These are phyloP conservation scores for Luzula sylvatica DNA, from an alignment of 176 grass and related monocot species.

Conservation along the genomic window DNA sequence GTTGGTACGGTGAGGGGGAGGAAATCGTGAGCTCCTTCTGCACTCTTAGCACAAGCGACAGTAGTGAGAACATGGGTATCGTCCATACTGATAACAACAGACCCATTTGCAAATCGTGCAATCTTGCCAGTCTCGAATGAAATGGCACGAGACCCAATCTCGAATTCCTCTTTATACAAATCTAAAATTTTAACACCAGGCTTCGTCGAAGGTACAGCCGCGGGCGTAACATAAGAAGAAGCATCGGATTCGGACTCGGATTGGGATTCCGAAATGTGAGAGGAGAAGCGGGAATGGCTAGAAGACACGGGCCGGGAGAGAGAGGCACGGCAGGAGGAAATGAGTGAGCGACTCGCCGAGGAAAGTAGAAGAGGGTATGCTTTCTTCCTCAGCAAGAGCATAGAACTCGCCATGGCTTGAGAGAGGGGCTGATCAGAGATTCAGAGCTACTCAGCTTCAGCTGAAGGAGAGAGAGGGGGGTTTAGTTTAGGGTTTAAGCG, in stretches of 20 bases:
- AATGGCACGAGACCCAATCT: conserved; percentile 60
- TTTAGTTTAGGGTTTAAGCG: conserved; percentile 22
- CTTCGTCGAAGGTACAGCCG: conserved; percentile 1
- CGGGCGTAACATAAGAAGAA: not conserved
- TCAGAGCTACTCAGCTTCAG: not conserved
- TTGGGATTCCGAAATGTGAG: conserved; percentile 1
- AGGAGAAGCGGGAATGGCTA: not conserved
- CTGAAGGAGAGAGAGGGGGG: not conserved
- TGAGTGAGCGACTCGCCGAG: not conserved
- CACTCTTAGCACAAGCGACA: conserved; percentile 49
- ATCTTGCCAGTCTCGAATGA: conserved; percentile 88
- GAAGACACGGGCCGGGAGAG: conserved; percentile 1
- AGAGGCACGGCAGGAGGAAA: conserved; percentile 1
- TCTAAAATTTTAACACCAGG: conserved; percentile 56
- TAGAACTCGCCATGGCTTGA: conserved; percentile 15
- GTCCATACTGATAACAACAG: conserved; percentile 80
- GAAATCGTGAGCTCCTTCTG: conserved; percentile 65
- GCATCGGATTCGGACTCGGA: not conserved
- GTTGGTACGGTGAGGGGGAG: conserved; percentile 68
- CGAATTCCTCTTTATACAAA: conserved; percentile 68
- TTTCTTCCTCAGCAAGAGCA: conserved; percentile 17
- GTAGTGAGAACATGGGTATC: conserved; percentile 80
- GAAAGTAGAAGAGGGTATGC: conserved; percentile 15
- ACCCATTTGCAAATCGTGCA: conserved; percentile 79
- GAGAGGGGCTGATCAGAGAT: too few relatives aligned